Evolutionary conservation across 2,329 filamentous ascomycete species (phyloP).

Genomic region (Penicillium italicum): DNA sequence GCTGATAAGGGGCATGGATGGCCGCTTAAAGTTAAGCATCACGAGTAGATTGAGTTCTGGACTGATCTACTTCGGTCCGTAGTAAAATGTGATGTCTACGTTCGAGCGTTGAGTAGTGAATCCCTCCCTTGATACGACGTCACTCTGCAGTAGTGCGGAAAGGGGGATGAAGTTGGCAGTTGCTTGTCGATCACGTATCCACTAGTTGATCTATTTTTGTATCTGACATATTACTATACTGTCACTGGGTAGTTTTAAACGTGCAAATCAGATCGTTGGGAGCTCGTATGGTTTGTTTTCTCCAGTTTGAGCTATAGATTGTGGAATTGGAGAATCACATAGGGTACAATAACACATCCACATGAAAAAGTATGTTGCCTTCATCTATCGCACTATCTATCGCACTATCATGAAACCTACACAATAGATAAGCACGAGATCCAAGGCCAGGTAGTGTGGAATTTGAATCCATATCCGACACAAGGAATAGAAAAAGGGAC

Average conservation of each 20-base stretch:
- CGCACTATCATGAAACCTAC: not conserved
- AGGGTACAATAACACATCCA: not conserved
- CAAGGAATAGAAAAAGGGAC: not conserved
- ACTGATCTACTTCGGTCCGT: not conserved
- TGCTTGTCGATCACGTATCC: conserved; percentile 17
- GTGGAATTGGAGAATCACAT: not conserved
- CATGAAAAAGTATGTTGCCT: not conserved
- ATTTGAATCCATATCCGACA: not conserved
- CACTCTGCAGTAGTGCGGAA: conserved; percentile 6
- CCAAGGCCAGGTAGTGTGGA: not conserved
- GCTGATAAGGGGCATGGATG: conserved; percentile 23
- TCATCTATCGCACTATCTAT: not conserved
- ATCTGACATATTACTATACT: not conserved
- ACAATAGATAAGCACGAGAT: not conserved
- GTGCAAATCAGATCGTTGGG: too few relatives aligned
- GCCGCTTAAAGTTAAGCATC: conserved; percentile 11
- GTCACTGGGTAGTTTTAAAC: not conserved
- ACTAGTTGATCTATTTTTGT: conserved; percentile 9
- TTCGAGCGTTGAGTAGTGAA: not conserved
- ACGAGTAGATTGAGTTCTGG: not conserved
- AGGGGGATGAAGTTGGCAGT: not conserved
- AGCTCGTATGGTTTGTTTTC: not conserved
- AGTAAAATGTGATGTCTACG: not conserved
- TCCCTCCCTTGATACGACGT: conserved; percentile 3
- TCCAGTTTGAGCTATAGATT: not conserved